These are phyloP conservation scores for Herpetomonas muscarum DNA, from an alignment of 208 protist species.

Conservation along the genomic window DNA sequence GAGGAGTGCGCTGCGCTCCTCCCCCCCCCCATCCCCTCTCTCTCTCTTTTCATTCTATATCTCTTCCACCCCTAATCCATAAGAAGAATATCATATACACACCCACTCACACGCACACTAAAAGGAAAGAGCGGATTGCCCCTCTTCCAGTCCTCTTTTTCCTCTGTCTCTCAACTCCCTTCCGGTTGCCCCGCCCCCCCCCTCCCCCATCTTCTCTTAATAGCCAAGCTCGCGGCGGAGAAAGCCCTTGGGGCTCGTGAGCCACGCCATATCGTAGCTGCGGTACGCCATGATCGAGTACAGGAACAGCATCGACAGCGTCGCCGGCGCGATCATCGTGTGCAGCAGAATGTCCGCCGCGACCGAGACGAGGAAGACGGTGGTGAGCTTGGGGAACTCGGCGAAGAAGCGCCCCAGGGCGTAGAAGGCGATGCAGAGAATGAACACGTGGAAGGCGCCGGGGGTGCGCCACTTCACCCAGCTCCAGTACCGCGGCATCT, in stretches of 20 bases:
- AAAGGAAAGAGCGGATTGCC: not conserved
- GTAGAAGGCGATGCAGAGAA: slow-evolving; percentile 62
- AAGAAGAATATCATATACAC: too few species aligned
- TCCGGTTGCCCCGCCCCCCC: not conserved
- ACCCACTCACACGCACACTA: not conserved
- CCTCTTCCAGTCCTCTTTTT: not conserved
- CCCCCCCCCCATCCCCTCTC: too few species aligned
- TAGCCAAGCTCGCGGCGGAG: slow-evolving; percentile 79
- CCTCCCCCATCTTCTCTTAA: slow-evolving; percentile 20
- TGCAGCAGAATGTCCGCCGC: slow-evolving; percentile 72
- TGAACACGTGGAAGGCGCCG: slow-evolving; percentile 58
- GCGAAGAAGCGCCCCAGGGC: slow-evolving; percentile 72
- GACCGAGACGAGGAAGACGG: slow-evolving; percentile 54
- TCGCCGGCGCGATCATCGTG: slow-evolving; percentile 83
- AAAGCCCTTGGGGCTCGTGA: slow-evolving; percentile 86
- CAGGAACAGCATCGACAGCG: slow-evolving; percentile 79
- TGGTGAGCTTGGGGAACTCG: slow-evolving; percentile 66
- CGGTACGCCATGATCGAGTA: slow-evolving; percentile 77
- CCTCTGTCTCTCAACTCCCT: too few species aligned
- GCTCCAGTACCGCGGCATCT: slow-evolving; percentile 90
- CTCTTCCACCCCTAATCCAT: too few species aligned
- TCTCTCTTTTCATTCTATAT: too few species aligned
- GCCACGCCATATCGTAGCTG: slow-evolving; percentile 85
- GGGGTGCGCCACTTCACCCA: slow-evolving; percentile 83
- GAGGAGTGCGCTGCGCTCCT: too few species aligned